Percentiles rank a stretch among this genome's conserved stretches.
Conservation (phyloP, 2,329 filamentous ascomycete species). For the Raffaelea albimanens region DNA sequence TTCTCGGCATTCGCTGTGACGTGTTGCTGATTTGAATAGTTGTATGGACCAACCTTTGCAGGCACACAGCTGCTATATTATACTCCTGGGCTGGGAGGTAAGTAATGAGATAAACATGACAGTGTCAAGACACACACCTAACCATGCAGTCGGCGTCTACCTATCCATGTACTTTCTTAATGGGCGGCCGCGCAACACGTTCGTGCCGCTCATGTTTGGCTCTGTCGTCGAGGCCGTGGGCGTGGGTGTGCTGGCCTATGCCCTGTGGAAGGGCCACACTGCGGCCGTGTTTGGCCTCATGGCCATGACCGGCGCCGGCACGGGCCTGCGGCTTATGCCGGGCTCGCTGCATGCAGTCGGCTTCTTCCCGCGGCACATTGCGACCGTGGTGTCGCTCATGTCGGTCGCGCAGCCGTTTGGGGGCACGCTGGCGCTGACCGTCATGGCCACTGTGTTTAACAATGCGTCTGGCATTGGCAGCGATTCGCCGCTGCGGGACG, state of each 20-base stretch:
- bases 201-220: constrained; percentile 46
- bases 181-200: constrained; percentile 51
- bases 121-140: too few relatives aligned
- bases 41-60: constrained; percentile 31
- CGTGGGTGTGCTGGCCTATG: constrained; percentile 47
- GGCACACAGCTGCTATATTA: constrained; percentile 54
- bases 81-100: constrained; percentile 51
- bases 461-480: constrained; percentile 30
- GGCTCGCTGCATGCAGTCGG: constrained; percentile 52
- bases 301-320: constrained; percentile 51
- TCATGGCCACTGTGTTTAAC: constrained; percentile 62
- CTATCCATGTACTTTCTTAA: constrained; percentile 51
- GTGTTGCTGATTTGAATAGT: background rate
- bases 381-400: constrained; percentile 50
- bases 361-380: constrained; percentile 47
- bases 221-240: constrained; percentile 47
- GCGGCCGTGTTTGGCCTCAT: constrained; percentile 57
- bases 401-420: constrained; percentile 52
- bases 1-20: background rate
- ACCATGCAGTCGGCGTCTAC: constrained; percentile 41
- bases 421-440: constrained; percentile 53
- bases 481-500: constrained; percentile 19
- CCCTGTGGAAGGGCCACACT: constrained; percentile 33
- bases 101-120: too few relatives aligned
- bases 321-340: constrained; percentile 54